Evolutionary conservation across 495 filamentous ascomycete genomes (phyloP).

Genomic region (Podospora bellae-mahoneyi): DNA sequence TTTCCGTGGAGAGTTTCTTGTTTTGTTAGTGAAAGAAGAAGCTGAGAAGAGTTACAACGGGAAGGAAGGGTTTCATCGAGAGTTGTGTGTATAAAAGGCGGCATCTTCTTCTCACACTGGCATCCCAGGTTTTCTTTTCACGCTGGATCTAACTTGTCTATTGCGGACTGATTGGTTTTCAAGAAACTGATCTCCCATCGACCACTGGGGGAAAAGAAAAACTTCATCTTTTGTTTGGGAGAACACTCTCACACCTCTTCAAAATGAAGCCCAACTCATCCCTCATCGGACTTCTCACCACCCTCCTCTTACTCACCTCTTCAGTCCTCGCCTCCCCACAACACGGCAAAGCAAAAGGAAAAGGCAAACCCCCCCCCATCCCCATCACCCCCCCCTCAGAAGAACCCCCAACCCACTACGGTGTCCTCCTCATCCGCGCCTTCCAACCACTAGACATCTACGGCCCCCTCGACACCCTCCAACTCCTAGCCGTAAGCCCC

Average conservation of each 20-base stretch:
- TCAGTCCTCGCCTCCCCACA: background rate
- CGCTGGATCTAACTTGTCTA: too few species aligned
- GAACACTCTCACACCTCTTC: background rate
- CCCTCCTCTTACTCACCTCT: background rate
- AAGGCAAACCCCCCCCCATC: background rate
- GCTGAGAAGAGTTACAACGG: background rate
- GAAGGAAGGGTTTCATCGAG: background rate
- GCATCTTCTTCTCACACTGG: too few species aligned
- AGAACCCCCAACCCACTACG: slow-evolving; percentile 18
- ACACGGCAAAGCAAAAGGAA: background rate
- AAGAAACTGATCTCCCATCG: too few species aligned
- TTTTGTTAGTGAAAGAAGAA: background rate
- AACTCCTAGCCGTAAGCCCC: slow-evolving; percentile 39
- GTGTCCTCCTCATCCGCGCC: slow-evolving; percentile 28
- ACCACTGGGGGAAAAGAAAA: too few species aligned
- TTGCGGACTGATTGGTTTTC: too few species aligned
- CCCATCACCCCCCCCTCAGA: background rate
- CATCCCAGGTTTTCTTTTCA: too few species aligned
- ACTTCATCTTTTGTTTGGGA: too few species aligned
- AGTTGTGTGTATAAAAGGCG: background rate
- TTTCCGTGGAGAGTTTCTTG: background rate
- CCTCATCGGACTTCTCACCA: background rate
- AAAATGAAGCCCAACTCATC: background rate
- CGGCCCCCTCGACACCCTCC: slow-evolving; percentile 56
- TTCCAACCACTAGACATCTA: slow-evolving; percentile 45